These are phyloP conservation scores for Orychophragmus violaceus DNA, from an alignment of 345 rosid genomes.

Conservation along the genomic window DNA sequence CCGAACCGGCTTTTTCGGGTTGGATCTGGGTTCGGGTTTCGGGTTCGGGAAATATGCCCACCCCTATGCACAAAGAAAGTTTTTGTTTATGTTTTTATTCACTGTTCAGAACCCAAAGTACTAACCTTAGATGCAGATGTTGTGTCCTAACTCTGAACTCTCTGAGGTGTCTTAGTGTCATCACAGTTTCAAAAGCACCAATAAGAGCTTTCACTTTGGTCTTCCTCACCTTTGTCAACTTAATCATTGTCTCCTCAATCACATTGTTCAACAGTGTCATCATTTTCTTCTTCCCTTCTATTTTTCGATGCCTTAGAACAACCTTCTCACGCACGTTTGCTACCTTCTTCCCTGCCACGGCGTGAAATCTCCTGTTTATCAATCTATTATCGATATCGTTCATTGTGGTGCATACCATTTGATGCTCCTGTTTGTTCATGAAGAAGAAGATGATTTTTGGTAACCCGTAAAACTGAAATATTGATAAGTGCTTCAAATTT, in stretches of 20 bases:
- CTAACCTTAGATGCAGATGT: slow-evolving; percentile 27
- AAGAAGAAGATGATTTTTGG: not conserved
- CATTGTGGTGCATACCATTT: slow-evolving; percentile 61
- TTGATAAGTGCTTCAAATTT: not conserved
- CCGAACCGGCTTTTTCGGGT: no score
- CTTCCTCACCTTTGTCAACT: slow-evolving; percentile 53
- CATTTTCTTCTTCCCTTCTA: slow-evolving; percentile 38
- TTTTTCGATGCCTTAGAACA: slow-evolving; percentile 44
- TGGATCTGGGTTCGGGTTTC: no score
- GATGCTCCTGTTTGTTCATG: slow-evolving; percentile 66
- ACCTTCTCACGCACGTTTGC: slow-evolving; percentile 33
- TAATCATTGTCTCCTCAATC: slow-evolving; percentile 71
- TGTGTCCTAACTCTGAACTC: slow-evolving; percentile 15
- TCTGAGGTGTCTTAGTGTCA: slow-evolving; percentile 40
- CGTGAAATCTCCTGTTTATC: slow-evolving; percentile 45
- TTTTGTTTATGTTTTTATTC: not conserved
- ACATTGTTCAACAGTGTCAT: slow-evolving; percentile 56
- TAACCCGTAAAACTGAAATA: not conserved
- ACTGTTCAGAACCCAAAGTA: not conserved
- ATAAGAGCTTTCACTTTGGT: slow-evolving; percentile 87
- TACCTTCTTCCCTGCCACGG: slow-evolving; percentile 8
- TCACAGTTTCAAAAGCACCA: slow-evolving; percentile 83
- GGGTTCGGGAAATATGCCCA: no score
- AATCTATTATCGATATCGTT: slow-evolving; percentile 64
- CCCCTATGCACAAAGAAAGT: not conserved